Percentiles rank a stretch among this genome's conserved stretches.
Conservation (phyloP, 1,139 yeast species). For the Debaryomycetaceae sp. region DNA sequence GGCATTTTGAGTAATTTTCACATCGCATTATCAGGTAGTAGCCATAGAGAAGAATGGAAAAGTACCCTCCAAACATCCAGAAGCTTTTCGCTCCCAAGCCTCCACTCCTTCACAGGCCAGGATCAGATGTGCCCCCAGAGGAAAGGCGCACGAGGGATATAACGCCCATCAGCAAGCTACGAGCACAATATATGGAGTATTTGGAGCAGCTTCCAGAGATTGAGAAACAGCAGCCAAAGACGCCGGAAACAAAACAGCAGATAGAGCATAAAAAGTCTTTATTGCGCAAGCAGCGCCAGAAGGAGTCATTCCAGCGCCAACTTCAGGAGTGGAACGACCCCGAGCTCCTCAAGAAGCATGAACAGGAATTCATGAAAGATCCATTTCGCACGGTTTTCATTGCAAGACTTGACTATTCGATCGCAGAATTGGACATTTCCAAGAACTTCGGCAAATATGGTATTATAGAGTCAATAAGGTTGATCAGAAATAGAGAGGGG, state of each 20-base stretch:
- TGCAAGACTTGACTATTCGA: conserved; percentile 61
- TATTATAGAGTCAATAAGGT: conserved; percentile 60
- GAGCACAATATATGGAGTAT: conserved; percentile 32
- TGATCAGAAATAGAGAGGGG: conserved; percentile 58
- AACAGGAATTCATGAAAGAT: conserved; percentile 60
- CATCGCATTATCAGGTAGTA: too few species aligned
- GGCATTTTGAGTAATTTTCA: too few species aligned
- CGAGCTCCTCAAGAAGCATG: conserved; percentile 52
- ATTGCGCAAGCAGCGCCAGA: conserved; percentile 17
- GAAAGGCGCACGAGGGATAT: conserved; percentile 49
- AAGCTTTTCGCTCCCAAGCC: conserved; percentile 67
- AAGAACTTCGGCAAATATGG: conserved; percentile 66
- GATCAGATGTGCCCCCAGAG: conserved; percentile 54
- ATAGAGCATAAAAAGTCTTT: conserved; percentile 20
- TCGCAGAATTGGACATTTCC: conserved; percentile 69
- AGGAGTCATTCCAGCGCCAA: conserved; percentile 35
- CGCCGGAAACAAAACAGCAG: conserved; percentile 26
- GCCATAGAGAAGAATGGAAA: conserved; percentile 29
- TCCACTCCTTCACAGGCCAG: conserved; percentile 55
- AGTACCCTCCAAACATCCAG: conserved; percentile 63
- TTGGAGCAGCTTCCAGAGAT: conserved; percentile 17
- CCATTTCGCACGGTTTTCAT: conserved; percentile 79
- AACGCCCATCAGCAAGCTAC: conserved; percentile 47
- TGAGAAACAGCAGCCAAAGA: conserved; percentile 10
- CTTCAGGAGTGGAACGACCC: conserved; percentile 37